These are phyloP conservation scores for Geosmithia morbida DNA, from an alignment of 2,329 filamentous ascomycete species.

Conservation along the genomic window DNA sequence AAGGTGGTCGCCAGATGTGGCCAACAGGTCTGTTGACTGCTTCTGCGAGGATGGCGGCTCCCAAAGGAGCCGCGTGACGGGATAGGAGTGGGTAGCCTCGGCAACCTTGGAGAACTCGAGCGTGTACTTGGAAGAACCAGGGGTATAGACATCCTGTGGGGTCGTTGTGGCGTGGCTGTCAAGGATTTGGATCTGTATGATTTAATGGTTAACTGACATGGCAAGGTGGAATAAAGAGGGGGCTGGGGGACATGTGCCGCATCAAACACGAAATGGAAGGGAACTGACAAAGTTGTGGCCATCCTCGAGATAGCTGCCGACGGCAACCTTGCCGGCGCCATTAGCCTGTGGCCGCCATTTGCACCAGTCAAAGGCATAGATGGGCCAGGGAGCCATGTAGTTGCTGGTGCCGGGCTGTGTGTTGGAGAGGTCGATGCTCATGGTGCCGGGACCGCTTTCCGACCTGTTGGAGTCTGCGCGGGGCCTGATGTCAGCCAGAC, in stretches of 20 bases:
- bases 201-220: not conserved
- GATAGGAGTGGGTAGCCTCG: constrained; percentile 95
- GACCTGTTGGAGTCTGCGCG: constrained; percentile 69
- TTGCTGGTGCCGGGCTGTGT: constrained; percentile 66
- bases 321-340: constrained; percentile 79
- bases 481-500: constrained; percentile 81
- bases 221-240: not conserved
- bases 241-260: not conserved
- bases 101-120: constrained; percentile 89
- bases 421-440: constrained; percentile 52
- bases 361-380: constrained; percentile 98
- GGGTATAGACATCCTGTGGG: constrained; percentile 50
- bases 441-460: constrained; percentile 50
- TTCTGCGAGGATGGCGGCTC: constrained; percentile 92
- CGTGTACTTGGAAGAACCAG: constrained; percentile 57
- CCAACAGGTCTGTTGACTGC: constrained; percentile 85
- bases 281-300: constrained; percentile 84
- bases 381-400: constrained; percentile 85
- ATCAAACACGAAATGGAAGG: not conserved
- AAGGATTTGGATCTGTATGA: constrained; percentile 78
- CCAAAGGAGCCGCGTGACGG: constrained; percentile 89
- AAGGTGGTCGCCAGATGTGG: constrained; percentile 89
- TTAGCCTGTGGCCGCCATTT: constrained; percentile 81
- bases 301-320: constrained; percentile 94
- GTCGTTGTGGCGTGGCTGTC: constrained; percentile 70